A percentile compares a stretch with the other conserved stretches of the same genome.
These are phyloP conservation scores for Camellia lanceoleosa DNA, from an alignment of 148 eudicot species.

Conservation along the genomic window DNA sequence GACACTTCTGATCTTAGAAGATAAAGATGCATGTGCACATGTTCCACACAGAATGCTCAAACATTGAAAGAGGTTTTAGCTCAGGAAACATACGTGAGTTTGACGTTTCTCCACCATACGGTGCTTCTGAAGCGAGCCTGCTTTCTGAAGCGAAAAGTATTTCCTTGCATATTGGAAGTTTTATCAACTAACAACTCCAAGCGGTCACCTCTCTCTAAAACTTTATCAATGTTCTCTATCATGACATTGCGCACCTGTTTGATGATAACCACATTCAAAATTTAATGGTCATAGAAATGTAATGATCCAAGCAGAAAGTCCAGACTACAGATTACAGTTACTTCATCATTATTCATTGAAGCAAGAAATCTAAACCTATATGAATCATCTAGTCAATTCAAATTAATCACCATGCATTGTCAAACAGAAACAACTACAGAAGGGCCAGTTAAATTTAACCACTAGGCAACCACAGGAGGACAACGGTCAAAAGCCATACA, in stretches of 20 bases:
- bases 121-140: constrained; percentile 86
- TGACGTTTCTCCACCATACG: constrained; percentile 99
- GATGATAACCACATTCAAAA: constrained; percentile 6
- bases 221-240: constrained; percentile 98
- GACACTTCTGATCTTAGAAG: background rate
- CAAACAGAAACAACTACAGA: background rate
- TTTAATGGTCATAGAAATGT: background rate
- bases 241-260: constrained; percentile 85
- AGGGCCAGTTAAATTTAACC: background rate
- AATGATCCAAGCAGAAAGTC: background rate
- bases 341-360: background rate
- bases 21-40: background rate
- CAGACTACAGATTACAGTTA: background rate
- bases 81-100: constrained; percentile 69
- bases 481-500: background rate
- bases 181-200: constrained; percentile 89
- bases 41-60: background rate
- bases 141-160: constrained; percentile 87
- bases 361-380: background rate
- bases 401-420: background rate
- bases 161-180: constrained; percentile 81
- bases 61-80: constrained; percentile 1
- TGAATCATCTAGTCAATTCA: constrained; percentile 6
- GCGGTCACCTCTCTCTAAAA: constrained; percentile 93
- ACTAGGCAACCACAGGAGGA: background rate